A percentile compares a stretch with the other conserved stretches of the same genome.
Conservation (phyloP, 495 filamentous ascomycete genomes). For the Cenococcum geophilum region DNA sequence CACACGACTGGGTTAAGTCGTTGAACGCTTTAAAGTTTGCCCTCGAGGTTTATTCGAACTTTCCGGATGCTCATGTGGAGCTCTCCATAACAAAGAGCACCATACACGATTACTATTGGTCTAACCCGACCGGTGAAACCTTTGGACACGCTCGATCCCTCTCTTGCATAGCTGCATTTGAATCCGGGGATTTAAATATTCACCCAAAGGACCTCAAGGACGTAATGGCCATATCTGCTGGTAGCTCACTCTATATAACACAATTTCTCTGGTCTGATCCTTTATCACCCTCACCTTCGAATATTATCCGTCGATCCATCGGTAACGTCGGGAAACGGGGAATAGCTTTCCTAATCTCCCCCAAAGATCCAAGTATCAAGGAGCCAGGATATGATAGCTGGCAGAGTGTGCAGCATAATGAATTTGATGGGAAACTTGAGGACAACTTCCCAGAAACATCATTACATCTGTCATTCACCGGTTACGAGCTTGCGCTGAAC, state of each 20-base stretch:
- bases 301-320: background rate
- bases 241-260: background rate
- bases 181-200: background rate
- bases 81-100: too few relatives aligned
- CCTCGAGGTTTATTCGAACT: too few relatives aligned
- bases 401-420: background rate
- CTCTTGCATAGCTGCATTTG: background rate
- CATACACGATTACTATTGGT: too few relatives aligned
- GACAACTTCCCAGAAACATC: conserved; percentile 37
- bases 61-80: too few relatives aligned
- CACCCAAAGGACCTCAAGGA: background rate
- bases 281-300: background rate
- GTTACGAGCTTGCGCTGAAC: conserved; percentile 31
- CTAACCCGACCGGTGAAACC: background rate
- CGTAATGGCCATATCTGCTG: background rate
- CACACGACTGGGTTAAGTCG: too few relatives aligned
- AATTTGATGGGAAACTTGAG: conserved; percentile 11
- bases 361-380: conserved; percentile 1
- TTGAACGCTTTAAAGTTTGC: too few relatives aligned
- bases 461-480: conserved; percentile 43
- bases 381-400: background rate
- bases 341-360: conserved; percentile 1
- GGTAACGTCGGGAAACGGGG: conserved; percentile 14
- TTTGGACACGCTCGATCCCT: background rate
- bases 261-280: background rate